Conservation (phyloP, 2,329 filamentous ascomycete genomes). For the Penicillium sp. region DNA sequence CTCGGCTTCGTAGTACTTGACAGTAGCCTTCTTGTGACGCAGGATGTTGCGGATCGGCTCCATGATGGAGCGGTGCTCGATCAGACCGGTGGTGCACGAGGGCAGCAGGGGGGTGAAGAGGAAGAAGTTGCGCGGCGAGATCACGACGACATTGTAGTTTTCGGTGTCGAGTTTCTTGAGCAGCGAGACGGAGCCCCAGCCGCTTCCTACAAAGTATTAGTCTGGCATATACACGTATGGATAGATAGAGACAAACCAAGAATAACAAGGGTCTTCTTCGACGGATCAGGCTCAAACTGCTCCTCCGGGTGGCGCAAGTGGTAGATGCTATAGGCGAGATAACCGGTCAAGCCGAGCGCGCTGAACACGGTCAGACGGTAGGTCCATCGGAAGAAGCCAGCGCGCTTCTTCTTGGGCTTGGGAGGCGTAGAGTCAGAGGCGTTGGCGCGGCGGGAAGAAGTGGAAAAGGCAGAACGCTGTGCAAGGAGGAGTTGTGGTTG, state of each 20-base stretch:
- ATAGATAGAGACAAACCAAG: conserved; percentile 60
- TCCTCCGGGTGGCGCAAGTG: conserved; percentile 74
- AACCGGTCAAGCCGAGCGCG: conserved; percentile 63
- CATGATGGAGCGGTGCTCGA: conserved; percentile 99
- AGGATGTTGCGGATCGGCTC: conserved; percentile 95
- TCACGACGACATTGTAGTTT: conserved; percentile 98
- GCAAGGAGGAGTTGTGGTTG: background rate
- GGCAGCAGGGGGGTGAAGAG: conserved; percentile 96
- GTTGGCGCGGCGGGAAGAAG: conserved; percentile 2
- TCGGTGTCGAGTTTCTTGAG: conserved; percentile 98
- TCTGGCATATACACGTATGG: conserved; percentile 13
- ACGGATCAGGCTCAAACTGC: conserved; percentile 73
- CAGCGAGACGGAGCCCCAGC: conserved; percentile 93
- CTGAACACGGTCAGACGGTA: conserved; percentile 82
- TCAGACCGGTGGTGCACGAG: conserved; percentile 93
- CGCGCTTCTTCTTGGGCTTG: conserved; percentile 56
- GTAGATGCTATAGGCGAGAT: conserved; percentile 77
- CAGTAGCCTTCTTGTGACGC: conserved; percentile 86
- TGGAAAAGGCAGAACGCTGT: background rate
- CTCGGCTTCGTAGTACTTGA: conserved; percentile 98
- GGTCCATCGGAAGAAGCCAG: conserved; percentile 69
- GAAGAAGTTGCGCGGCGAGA: conserved; percentile 99
- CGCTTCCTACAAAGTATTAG: conserved; percentile 65
- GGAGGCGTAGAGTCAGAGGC: conserved; percentile 19
- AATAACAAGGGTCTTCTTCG: conserved; percentile 95